Evolutionary conservation across 148 eudicot species (phyloP), one percentile per base, ranked within the genome.

Genomic region (Chenopodium quinoa): DNA sequence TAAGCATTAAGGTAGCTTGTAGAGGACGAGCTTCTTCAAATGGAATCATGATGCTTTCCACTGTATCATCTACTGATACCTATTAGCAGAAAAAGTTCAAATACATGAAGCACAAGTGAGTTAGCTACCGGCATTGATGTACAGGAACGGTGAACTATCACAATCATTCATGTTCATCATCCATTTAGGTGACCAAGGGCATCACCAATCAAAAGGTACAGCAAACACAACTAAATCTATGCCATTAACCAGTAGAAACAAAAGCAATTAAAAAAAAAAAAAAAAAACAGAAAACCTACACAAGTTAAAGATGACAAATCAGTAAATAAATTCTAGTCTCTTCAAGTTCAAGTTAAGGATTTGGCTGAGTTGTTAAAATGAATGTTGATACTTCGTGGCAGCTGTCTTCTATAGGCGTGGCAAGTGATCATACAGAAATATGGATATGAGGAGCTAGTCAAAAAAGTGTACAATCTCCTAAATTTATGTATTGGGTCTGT

Each of bases 1-100:
- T 84, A 65, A 91, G 75, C 75, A 75, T 63, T 78, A 83, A 67
- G 75, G 74, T 85, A 56, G 91, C 90, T 84, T 75, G 89, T 52
- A 91, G 81, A 70, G 92, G 94, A 54, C 67, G 82, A 54, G 87
- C 87, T 82, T 87, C 90, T 77, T 87, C 86, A 83, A 91, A 89
- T 81, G 92, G 91, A 62, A 78, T 89, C 94, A 91, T 91, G 82
- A 91, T 80, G 64, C 71, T 86, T 79, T 90, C 92, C 71, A 91
- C 85, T 25, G 90, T 70, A 84, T 90, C 91, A 82, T 81, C 83
- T 78, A 83, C 83, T 82, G 89, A 89, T 58, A 91, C 87, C 94
- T 91, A 78, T 20, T 73, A 67, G 70, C 64, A 32, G 17, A 16
- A 72, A 48, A 54, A 20, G 69, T 6, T 17, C 25, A 58, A 73